Percentiles rank a stretch among this genome's conserved stretches.
Evolutionary conservation across 2,329 filamentous ascomycete genomes (phyloP).

Genomic region (Xylaria digitata): DNA sequence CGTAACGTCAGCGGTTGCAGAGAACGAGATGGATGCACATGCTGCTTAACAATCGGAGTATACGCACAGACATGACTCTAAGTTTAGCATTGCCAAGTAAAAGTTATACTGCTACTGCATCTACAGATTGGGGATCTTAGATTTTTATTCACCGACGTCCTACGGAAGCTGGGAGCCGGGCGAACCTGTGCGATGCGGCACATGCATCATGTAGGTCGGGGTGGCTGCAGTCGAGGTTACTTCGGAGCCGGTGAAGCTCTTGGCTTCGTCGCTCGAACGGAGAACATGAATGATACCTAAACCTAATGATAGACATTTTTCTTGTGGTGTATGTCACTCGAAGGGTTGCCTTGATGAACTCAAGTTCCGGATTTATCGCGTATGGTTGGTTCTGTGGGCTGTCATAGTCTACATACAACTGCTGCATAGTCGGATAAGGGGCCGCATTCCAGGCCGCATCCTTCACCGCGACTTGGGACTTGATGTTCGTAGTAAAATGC

Average conservation of each 20-base stretch:
- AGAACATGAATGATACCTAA: neutral
- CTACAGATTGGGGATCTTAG: neutral
- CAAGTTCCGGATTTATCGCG: neutral
- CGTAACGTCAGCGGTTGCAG: neutral
- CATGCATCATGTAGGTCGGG: constrained; percentile 12
- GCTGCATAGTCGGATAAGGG: neutral
- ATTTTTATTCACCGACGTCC: constrained; percentile 1
- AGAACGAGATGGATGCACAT: neutral
- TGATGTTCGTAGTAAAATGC: neutral
- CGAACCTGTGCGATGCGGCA: neutral
- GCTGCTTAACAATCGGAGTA: neutral
- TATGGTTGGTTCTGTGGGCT: neutral
- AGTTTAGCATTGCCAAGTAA: neutral
- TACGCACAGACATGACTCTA: neutral
- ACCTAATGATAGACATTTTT: neutral
- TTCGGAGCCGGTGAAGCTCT: neutral
- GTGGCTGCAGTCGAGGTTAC: constrained; percentile 9
- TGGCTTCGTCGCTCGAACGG: constrained; percentile 3
- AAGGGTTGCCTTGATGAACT: neutral
- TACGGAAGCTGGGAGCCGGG: constrained; percentile 11
- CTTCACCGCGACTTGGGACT: constrained; percentile 2
- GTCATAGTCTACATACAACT: neutral
- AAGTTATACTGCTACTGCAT: neutral
- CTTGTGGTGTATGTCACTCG: neutral
- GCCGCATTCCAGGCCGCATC: neutral